Conservation (phyloP, 257 asterid species). For the Nicotiana knightiana region DNA sequence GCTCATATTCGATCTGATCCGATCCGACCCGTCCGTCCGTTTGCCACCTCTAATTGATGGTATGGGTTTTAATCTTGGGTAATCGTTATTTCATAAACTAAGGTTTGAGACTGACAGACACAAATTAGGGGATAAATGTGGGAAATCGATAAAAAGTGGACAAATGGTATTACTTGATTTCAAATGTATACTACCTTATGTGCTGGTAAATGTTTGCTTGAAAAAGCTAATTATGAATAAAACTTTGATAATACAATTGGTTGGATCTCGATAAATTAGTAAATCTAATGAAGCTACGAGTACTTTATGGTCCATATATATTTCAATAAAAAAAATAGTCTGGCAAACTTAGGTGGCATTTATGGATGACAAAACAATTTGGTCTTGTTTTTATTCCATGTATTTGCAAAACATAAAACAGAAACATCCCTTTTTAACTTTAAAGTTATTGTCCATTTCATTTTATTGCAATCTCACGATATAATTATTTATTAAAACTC, state of each 20-base stretch:
- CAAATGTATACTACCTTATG: neutral
- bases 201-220: neutral
- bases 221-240: neutral
- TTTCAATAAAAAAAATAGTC: neutral
- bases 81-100: no score
- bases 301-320: neutral
- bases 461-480: neutral
- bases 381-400: neutral
- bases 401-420: neutral
- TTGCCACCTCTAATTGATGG: no score
- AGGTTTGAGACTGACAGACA: no score
- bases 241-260: neutral
- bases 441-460: constrained; percentile 1
- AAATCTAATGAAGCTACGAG: neutral
- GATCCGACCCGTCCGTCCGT: no score
- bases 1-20: no score
- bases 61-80: no score
- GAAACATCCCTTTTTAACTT: neutral
- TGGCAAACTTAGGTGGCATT: neutral
- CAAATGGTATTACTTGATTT: no score
- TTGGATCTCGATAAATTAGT: neutral
- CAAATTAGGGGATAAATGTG: no score
- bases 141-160: no score
- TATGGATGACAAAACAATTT: neutral
- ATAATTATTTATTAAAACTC: neutral